phyloP scores from a whole-genome alignment of 129 eudicot genomes.

The Arctium minus region DNA sequence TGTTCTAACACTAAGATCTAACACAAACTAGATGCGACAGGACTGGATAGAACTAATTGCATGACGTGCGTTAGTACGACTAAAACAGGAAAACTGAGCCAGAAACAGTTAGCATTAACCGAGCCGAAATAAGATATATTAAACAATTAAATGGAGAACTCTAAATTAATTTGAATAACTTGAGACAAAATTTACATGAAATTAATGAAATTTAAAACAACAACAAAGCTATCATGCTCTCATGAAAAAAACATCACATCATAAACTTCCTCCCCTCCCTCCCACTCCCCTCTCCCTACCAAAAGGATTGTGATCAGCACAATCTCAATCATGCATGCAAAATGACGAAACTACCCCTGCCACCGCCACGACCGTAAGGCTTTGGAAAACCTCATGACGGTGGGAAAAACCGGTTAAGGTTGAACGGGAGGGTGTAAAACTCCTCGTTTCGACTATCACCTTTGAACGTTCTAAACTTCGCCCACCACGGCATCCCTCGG shows the following conservation, averaged over 20 bases:
- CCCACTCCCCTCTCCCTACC: slow-evolving; percentile 2
- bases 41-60: too few species aligned
- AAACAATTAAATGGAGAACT: not conserved
- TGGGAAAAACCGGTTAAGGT: slow-evolving; percentile 96
- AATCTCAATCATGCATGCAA: slow-evolving; percentile 19
- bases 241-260: slow-evolving; percentile 22
- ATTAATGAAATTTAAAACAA: slow-evolving; percentile 46
- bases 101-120: too few species aligned
- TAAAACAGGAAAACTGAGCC: too few species aligned
- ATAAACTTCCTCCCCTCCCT: slow-evolving; percentile 10
- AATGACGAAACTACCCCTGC: slow-evolving; percentile 29
- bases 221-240: slow-evolving; percentile 43
- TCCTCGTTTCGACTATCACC: slow-evolving; percentile 97
- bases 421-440: slow-evolving; percentile 98
- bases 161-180: slow-evolving; percentile 26
- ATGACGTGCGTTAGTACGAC: too few species aligned
- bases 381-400: slow-evolving; percentile 56
- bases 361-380: not conserved
- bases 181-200: slow-evolving; percentile 36
- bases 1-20: too few species aligned
- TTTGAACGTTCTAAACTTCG: slow-evolving; percentile 86
- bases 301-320: slow-evolving; percentile 43
- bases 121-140: too few species aligned
- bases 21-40: too few species aligned
- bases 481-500: slow-evolving; percentile 99